A percentile compares a stretch with the other conserved stretches of the same genome.
Conservation (phyloP, 2,329 filamentous ascomycete species). For the Colletotrichum sp. region DNA sequence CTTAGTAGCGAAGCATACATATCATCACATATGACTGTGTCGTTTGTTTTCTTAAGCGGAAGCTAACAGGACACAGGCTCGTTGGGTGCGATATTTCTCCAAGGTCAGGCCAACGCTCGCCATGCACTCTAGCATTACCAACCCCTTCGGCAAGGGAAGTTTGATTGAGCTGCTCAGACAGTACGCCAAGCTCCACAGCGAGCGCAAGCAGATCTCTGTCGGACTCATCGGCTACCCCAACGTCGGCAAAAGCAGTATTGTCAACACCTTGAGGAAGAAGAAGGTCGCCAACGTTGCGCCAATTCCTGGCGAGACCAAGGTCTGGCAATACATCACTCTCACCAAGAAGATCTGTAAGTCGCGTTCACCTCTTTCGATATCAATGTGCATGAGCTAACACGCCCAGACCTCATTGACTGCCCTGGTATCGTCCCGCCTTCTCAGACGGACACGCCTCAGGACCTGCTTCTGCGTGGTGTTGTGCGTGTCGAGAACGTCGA, state of each 20-base stretch:
- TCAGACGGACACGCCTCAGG: slow-evolving; percentile 80
- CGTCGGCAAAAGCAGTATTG: slow-evolving; percentile 94
- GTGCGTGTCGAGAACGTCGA: slow-evolving; percentile 93
- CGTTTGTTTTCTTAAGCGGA: slow-evolving; percentile 3
- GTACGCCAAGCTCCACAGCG: slow-evolving; percentile 87
- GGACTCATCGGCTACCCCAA: slow-evolving; percentile 86
- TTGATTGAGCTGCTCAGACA: slow-evolving; percentile 91
- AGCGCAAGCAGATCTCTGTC: slow-evolving; percentile 90
- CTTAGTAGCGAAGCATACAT: slow-evolving; percentile 99
- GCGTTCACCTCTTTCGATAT: too few relatives aligned
- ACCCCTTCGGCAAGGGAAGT: slow-evolving; percentile 95
- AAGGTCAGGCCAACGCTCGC: slow-evolving; percentile 94
- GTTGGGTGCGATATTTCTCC: slow-evolving; percentile 88
- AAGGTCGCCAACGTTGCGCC: slow-evolving; percentile 93
- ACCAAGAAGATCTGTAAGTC: slow-evolving; percentile 78
- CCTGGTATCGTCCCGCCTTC: slow-evolving; percentile 95
- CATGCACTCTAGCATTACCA: slow-evolving; percentile 93
- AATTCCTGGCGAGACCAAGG: slow-evolving; percentile 95
- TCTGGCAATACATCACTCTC: slow-evolving; percentile 96
- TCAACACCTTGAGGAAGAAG: slow-evolving; percentile 94
- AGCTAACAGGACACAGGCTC: slow-evolving; percentile 66
- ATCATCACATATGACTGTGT: slow-evolving; percentile 25
- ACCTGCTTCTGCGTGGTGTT: slow-evolving; percentile 88
- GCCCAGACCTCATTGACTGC: slow-evolving; percentile 81
- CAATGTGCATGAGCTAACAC: background rate